These are phyloP conservation scores for Fusarium armeniacum DNA, from an alignment of 2,329 filamentous ascomycete genomes.

Conservation along the genomic window DNA sequence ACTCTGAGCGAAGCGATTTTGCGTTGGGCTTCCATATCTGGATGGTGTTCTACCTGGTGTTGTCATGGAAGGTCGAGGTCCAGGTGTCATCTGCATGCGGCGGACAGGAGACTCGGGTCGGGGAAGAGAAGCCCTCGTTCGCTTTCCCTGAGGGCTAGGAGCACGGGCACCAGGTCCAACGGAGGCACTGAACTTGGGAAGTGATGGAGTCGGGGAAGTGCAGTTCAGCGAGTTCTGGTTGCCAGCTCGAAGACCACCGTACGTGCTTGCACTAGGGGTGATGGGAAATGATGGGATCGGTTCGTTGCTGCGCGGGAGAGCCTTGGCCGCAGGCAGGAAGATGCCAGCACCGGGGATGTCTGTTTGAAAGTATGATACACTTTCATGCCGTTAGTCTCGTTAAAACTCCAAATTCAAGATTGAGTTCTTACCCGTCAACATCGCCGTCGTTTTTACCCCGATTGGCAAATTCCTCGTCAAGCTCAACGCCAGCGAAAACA, in stretches of 20 bases:
- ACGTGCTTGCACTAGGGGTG: slow-evolving; percentile 75
- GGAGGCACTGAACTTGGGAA: slow-evolving; percentile 90
- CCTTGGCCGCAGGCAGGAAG: slow-evolving; percentile 89
- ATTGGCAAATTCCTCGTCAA: slow-evolving; percentile 82
- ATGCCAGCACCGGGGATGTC: slow-evolving; percentile 86
- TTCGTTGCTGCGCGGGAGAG: slow-evolving; percentile 77
- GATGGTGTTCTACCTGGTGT: slow-evolving; percentile 61
- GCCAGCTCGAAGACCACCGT: slow-evolving; percentile 64
- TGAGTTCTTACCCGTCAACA: slow-evolving; percentile 82
- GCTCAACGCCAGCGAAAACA: slow-evolving; percentile 91
- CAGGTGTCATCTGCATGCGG: slow-evolving; percentile 74
- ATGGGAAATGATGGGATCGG: slow-evolving; percentile 70
- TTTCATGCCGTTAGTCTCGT: slow-evolving; percentile 50
- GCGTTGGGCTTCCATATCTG: slow-evolving; percentile 61
- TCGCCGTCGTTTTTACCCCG: slow-evolving; percentile 96
- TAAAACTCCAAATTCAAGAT: background rate
- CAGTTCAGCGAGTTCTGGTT: slow-evolving; percentile 71
- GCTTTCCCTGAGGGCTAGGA: slow-evolving; percentile 79
- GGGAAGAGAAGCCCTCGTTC: slow-evolving; percentile 79
- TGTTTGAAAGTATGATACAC: slow-evolving; percentile 85
- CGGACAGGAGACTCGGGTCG: slow-evolving; percentile 89
- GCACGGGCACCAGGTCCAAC: slow-evolving; percentile 79
- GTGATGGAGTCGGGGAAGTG: slow-evolving; percentile 73
- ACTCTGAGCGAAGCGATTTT: slow-evolving; percentile 72
- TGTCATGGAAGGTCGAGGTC: slow-evolving; percentile 67